These are phyloP conservation scores for Suhomyces vadensis DNA, from an alignment of 805 yeast species.

Conservation along the genomic window DNA sequence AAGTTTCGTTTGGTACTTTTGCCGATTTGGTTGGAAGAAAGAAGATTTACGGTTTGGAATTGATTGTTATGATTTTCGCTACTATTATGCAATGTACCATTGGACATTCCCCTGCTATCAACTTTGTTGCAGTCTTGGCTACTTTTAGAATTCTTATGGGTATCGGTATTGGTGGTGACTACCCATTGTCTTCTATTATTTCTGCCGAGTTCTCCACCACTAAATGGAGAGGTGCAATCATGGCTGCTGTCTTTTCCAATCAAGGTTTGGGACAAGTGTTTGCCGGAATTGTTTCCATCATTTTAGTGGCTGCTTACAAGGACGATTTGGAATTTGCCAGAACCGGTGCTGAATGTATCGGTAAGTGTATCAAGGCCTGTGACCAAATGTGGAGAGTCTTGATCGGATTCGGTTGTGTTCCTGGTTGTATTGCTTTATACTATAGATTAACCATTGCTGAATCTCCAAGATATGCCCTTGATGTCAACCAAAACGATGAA, in stretches of 20 bases:
- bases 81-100: conserved; percentile 74
- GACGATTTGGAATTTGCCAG: conserved; percentile 52
- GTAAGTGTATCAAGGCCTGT: conserved; percentile 69
- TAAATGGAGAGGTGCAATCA: conserved; percentile 97
- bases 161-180: conserved; percentile 97
- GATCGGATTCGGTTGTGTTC: conserved; percentile 87
- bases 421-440: conserved; percentile 81
- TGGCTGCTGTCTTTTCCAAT: conserved; percentile 95
- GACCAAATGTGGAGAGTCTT: conserved; percentile 95
- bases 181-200: conserved; percentile 90
- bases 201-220: conserved; percentile 92
- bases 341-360: conserved; percentile 60
- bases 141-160: conserved; percentile 88
- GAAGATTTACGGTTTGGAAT: conserved; percentile 81
- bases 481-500: conserved; percentile 62
- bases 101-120: conserved; percentile 71
- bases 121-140: conserved; percentile 70
- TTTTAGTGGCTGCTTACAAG: conserved; percentile 78
- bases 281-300: conserved; percentile 81
- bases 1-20: conserved; percentile 76
- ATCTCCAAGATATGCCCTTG: conserved; percentile 89
- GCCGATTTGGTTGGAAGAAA: conserved; percentile 88
- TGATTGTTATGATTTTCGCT: conserved; percentile 79
- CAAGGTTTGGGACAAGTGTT: conserved; percentile 95
- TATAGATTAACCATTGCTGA: conserved; percentile 93